Conservation (phyloP, 768 basidiomycete genomes). For the Wakefieldia striispora region DNA sequence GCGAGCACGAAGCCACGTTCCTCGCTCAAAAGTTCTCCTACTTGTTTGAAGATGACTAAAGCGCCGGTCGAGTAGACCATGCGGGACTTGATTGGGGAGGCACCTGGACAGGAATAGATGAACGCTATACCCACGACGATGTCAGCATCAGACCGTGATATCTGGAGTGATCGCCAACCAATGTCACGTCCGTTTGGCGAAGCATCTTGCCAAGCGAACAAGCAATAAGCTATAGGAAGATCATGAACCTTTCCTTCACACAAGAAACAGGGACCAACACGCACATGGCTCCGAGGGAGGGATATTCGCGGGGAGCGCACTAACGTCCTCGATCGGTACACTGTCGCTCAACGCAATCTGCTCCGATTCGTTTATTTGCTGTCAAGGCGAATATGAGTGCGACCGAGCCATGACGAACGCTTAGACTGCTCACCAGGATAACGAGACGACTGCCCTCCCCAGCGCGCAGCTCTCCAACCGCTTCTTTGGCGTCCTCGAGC, state of each 20-base stretch:
- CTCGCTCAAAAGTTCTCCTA: conserved; percentile 49
- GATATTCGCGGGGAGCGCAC: conserved; percentile 47
- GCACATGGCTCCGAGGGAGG: conserved; percentile 58
- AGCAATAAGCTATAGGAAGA: conserved; percentile 44
- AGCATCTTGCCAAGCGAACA: conserved; percentile 64
- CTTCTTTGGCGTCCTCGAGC: conserved; percentile 61
- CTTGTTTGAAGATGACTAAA: conserved; percentile 51
- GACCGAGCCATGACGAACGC: background rate
- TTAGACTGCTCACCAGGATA: conserved; percentile 52
- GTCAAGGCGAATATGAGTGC: background rate
- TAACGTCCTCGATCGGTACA: conserved; percentile 37
- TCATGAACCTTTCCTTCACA: background rate
- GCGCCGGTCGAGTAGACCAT: conserved; percentile 87
- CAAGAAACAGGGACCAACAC: conserved; percentile 1
- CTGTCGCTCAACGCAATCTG: conserved; percentile 57
- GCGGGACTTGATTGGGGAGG: conserved; percentile 76
- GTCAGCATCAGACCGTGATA: conserved; percentile 1
- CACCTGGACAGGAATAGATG: conserved; percentile 87
- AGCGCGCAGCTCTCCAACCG: conserved; percentile 56
- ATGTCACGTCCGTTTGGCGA: conserved; percentile 53
- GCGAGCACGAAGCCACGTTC: conserved; percentile 41
- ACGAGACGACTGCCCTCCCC: conserved; percentile 53
- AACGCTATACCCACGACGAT: conserved; percentile 53
- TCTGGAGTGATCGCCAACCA: conserved; percentile 39
- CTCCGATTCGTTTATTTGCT: conserved; percentile 67